phyloP scores from a whole-genome alignment of 192 early-diverging fungal genomes.

The Rhizoclosmatium globosum region DNA sequence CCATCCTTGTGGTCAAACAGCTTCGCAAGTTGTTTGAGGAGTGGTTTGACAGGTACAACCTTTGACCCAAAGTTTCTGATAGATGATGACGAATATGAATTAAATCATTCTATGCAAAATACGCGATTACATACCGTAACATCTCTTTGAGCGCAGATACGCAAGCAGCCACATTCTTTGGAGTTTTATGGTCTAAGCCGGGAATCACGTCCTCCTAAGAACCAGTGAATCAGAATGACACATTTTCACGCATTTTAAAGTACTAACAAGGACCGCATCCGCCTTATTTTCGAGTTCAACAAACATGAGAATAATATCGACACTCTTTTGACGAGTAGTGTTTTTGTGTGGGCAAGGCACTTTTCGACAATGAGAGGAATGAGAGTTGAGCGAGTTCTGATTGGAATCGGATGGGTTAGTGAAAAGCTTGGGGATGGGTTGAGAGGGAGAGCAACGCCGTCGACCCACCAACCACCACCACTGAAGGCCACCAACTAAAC shows the following conservation, averaged over 20 bases:
- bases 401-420: background rate
- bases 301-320: slow-evolving; percentile 85
- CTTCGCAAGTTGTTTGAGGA: slow-evolving; percentile 86
- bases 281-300: slow-evolving; percentile 82
- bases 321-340: slow-evolving; percentile 78
- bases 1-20: slow-evolving; percentile 96
- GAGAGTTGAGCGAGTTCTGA: slow-evolving; percentile 72
- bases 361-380: slow-evolving; percentile 86
- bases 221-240: background rate
- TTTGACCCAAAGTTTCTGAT: slow-evolving; percentile 82
- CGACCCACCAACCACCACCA: background rate
- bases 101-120: background rate
- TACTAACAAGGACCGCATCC: slow-evolving; percentile 83
- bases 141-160: slow-evolving; percentile 56
- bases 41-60: slow-evolving; percentile 78
- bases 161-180: slow-evolving; percentile 85
- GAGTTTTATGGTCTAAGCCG: slow-evolving; percentile 85
- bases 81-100: background rate
- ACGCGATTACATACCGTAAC: slow-evolving; percentile 27
- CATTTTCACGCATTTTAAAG: background rate
- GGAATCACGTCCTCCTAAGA: slow-evolving; percentile 76
- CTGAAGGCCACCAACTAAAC: too few relatives aligned
- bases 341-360: slow-evolving; percentile 81
- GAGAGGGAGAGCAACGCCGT: background rate
- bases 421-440: background rate